phyloP scores from a whole-genome alignment of 148 eudicot genomes.

The Rheum nobile region DNA sequence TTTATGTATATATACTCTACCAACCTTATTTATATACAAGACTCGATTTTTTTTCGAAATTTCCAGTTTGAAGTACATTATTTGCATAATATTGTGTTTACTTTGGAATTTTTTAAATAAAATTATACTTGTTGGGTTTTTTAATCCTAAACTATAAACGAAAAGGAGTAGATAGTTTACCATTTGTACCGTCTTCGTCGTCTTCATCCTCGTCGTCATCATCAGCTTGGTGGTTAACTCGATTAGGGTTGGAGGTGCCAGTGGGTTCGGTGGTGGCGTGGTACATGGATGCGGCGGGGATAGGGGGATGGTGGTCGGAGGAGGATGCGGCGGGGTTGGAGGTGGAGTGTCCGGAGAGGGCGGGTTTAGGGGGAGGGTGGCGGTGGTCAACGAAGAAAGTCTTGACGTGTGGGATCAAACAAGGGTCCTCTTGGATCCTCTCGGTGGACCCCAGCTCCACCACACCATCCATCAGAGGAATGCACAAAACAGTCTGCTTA shows the following conservation, averaged over 20 bases:
- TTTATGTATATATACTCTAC: too few species aligned
- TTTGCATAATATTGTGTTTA: too few species aligned
- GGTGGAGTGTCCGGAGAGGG: constrained; percentile 61
- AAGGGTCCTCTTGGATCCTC: constrained; percentile 35
- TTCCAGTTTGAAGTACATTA: too few species aligned
- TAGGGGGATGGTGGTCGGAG: too few species aligned
- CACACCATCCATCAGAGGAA: constrained; percentile 71
- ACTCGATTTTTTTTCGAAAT: too few species aligned
- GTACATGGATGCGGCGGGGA: constrained; percentile 9
- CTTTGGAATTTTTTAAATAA: too few species aligned
- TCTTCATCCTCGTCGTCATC: constrained; percentile 19
- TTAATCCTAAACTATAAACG: too few species aligned
- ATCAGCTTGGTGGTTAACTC: constrained; percentile 10
- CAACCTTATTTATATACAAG: too few species aligned
- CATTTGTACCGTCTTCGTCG: not conserved
- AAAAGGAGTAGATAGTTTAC: not conserved
- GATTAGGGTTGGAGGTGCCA: constrained; percentile 2
- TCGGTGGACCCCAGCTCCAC: constrained; percentile 67
- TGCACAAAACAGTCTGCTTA: constrained; percentile 70
- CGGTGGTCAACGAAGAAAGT: constrained; percentile 28
- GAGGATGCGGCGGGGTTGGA: constrained; percentile 42
- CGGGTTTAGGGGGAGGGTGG: constrained; percentile 44
- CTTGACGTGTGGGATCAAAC: constrained; percentile 36
- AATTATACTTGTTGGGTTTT: too few species aligned
- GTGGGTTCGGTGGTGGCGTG: constrained; percentile 1